These are phyloP conservation scores for Ceratobasidium sp. DNA, from an alignment of 1,284 basidiomycete genomes.

Conservation along the genomic window DNA sequence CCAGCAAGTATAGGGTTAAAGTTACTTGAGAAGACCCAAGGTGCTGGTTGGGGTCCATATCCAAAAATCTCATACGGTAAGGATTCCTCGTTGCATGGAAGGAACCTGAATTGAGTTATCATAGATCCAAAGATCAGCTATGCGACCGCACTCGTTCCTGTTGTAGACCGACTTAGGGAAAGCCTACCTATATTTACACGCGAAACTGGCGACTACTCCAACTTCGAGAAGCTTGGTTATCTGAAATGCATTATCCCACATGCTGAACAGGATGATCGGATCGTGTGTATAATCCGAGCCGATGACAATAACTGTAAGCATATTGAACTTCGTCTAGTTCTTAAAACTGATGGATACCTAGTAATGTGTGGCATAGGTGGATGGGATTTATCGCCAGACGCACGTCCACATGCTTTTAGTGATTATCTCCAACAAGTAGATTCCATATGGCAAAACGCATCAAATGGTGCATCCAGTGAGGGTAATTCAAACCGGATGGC, in stretches of 20 bases:
- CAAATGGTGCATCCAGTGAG: background rate
- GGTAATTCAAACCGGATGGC: conserved; percentile 23
- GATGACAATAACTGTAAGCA: conserved; percentile 18
- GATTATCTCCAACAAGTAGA: conserved; percentile 40
- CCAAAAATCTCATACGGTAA: conserved; percentile 36
- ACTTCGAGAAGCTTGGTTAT: conserved; percentile 26
- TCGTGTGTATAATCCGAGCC: conserved; percentile 21
- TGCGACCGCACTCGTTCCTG: conserved; percentile 24
- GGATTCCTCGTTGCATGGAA: background rate
- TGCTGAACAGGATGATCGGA: conserved; percentile 34
- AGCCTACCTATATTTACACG: conserved; percentile 33
- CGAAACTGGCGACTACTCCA: conserved; percentile 1
- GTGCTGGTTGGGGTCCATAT: conserved; percentile 36
- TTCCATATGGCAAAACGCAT: conserved; percentile 36
- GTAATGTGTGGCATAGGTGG: conserved; percentile 38
- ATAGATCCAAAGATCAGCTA: conserved; percentile 42
- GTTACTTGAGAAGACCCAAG: conserved; percentile 33
- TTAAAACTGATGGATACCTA: background rate
- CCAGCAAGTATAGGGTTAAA: conserved; percentile 30
- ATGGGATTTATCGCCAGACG: conserved; percentile 23
- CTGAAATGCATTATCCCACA: conserved; percentile 13
- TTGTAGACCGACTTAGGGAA: conserved; percentile 15
- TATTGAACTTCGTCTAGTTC: background rate
- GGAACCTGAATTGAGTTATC: background rate
- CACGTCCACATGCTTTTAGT: conserved; percentile 16